A percentile compares a stretch with the other conserved stretches of the same genome.
Conservation (phyloP, 2,329 filamentous ascomycete species). For the Fusarium nematophilum region DNA sequence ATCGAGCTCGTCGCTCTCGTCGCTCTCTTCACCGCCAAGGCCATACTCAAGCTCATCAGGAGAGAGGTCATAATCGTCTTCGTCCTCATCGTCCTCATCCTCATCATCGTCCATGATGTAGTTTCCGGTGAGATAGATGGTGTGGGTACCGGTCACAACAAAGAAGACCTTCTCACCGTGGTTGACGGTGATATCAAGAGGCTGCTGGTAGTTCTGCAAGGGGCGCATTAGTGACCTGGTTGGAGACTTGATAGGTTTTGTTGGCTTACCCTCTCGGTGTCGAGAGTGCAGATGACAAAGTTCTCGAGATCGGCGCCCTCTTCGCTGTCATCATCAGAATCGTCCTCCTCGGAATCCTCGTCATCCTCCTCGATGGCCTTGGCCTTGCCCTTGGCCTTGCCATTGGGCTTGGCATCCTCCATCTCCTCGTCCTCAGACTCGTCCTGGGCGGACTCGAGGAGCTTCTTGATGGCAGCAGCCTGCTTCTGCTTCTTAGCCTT, state of each 20-base stretch:
- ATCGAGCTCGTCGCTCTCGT: constrained; percentile 81
- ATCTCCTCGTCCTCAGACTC: constrained; percentile 77
- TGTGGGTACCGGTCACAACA: constrained; percentile 88
- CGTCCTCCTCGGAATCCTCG: constrained; percentile 67
- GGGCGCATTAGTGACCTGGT: constrained; percentile 41
- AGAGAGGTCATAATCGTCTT: constrained; percentile 83
- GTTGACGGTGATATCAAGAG: constrained; percentile 90
- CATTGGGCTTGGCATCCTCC: constrained; percentile 74
- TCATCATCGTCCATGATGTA: constrained; percentile 82
- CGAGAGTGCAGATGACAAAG: constrained; percentile 94
- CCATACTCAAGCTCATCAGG: constrained; percentile 82
- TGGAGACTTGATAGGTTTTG: neutral
- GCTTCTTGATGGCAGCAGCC: constrained; percentile 80
- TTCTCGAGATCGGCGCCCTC: constrained; percentile 81
- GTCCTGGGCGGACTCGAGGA: constrained; percentile 74
- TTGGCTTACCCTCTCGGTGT: constrained; percentile 83
- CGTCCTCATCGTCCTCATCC: constrained; percentile 72
- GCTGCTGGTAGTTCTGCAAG: constrained; percentile 88
- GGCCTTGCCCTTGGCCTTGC: constrained; percentile 76
- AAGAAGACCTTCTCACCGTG: constrained; percentile 94
- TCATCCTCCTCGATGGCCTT: constrained; percentile 71
- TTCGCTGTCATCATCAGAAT: constrained; percentile 73
- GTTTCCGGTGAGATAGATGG: constrained; percentile 94
- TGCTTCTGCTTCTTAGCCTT: constrained; percentile 90
- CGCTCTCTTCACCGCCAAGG: constrained; percentile 78